A percentile compares a stretch with the other conserved stretches of the same genome.
Evolutionary conservation across 2,329 filamentous ascomycete genomes (phyloP).

Genomic region (Balansia obtecta): DNA sequence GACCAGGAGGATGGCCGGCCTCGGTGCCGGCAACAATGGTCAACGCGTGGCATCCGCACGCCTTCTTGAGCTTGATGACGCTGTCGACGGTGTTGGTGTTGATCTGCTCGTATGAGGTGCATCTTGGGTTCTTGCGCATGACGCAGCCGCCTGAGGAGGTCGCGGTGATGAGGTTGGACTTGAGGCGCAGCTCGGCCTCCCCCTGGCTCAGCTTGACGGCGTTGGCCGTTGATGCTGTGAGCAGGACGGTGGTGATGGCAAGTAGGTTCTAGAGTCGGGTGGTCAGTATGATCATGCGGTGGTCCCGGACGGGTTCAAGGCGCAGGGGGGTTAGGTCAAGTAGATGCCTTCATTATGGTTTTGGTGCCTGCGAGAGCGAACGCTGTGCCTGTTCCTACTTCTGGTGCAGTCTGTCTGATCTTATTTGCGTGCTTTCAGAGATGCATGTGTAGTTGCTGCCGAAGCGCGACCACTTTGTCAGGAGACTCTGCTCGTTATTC

Average conservation of each 20-base stretch:
- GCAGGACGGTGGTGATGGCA: constrained; percentile 2
- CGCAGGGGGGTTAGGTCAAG: neutral
- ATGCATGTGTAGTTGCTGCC: neutral
- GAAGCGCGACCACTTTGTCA: neutral
- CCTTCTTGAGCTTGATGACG: constrained; percentile 14
- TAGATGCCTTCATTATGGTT: neutral
- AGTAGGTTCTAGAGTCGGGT: neutral
- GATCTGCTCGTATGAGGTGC: constrained; percentile 15
- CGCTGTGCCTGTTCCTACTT: neutral
- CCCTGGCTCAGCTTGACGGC: constrained; percentile 10
- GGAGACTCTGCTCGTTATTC: too few relatives aligned
- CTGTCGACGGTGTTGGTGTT: constrained; percentile 13
- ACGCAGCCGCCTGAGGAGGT: constrained; percentile 13
- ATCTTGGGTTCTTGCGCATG: constrained; percentile 8
- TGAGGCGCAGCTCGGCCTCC: constrained; percentile 9
- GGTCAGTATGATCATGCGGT: neutral
- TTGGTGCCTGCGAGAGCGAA: neutral
- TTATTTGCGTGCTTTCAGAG: too few relatives aligned
- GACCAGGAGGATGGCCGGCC: constrained; percentile 11
- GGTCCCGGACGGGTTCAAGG: too few relatives aligned
- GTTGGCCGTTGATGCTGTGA: neutral
- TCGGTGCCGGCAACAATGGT: constrained; percentile 14
- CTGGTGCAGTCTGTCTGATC: too few relatives aligned
- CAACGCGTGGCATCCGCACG: constrained; percentile 10
- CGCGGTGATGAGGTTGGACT: constrained; percentile 12